Base-by-base conservation (phyloP, 805 yeast species). In the Kodamaea kakaduensis region DNA sequence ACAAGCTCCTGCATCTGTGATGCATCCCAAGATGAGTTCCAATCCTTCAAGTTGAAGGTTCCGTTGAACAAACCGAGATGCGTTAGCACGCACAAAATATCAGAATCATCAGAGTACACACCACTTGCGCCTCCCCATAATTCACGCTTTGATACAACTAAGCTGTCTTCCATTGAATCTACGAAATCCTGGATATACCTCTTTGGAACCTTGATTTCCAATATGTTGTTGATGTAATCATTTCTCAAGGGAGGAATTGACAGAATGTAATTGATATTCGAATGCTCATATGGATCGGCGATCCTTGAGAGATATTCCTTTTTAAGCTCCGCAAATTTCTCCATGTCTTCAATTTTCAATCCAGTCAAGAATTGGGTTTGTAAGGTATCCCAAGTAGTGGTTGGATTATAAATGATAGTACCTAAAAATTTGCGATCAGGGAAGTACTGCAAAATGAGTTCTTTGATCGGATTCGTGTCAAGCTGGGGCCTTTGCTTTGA, bases 91-190 rank as follows among this genome's bases (percentile, higher is more conserved):
- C 84, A 69, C 23, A 90, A 69, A 2, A 89, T 63, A 56, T 90
- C 96, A 1, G 95, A 83, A 56, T 90, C 98, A 58, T 93, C 97
- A 0, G 97, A 85, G 58, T 90, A 93, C 1, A 93, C 67, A 28
- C 89, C 95, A 2, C 89, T 75, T 9, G 52, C 52, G 2, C 72
- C 72, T 2, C 98, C 98, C 97, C 97, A 90, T 2, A 88, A 44
- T 30, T 73, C 71, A 33, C 77, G 62, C 22, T 48, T 51, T 12
- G 38, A 36, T 4, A 47, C 43, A 3, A 49, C 48, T 5, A 40
- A 39, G 19, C 47, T 50, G 9, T 62, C 66, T 33, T 76, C 67
- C 19, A 62, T 66, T 33, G 64, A 66, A 23, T 4, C 32, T 19
- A 59, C 49, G 26, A 66, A 59, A 6, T 59, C 49, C 31, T 58